Evolutionary conservation across 1,284 basidiomycete genomes (phyloP), one percentile per base, ranked within the genome.

Genomic region (Ceratobasidium papillatum): DNA sequence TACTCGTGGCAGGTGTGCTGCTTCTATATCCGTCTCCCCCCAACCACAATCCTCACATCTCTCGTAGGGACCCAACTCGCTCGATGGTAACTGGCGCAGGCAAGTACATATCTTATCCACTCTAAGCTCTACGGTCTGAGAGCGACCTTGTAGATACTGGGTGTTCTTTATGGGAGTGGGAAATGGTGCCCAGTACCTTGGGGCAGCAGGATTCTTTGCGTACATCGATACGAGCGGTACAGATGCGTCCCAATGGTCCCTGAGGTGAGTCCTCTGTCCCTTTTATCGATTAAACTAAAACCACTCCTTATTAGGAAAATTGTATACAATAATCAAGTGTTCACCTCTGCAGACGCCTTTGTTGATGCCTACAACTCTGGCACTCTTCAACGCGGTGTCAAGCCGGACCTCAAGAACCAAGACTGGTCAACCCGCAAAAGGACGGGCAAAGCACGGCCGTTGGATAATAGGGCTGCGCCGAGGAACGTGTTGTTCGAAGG

Each of bases 381-480:
- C n/a, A 86, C 86, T 0, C 84, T 91, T 43, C 82, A 84, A 66
- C 83, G 85, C 12, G 78, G 82, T 34, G 81, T 81, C 0, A 68
- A 78, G n/a, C 82, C 82, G 22, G 82, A 82, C 0, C 78, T 80
- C 77, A 82, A 80, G 71, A 76, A 78, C 56, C 78, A 79, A 62
- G 79, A 79, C 0, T 90, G 88, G 89, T 83, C 84, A 14, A 82
- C 84, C n/a, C 81, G 88, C 47, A 84, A 83, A 71, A 84, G 86
- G 2, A 79, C 79, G 45, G 79, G 79, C 32, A 74, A 75, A 34
- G 54, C 45, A 58, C 83, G 88, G 36, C 88, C 90, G 77, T 82
- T 91, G 19, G 90, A 91, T 77, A 82, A 89, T 74, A 85, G 88
- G 34, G 87, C 89, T 2, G 89, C 89, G 8, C 90, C 90, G 30